Conservation (phyloP, 2,329 filamentous ascomycete genomes). For the Aspergillus sp. region DNA sequence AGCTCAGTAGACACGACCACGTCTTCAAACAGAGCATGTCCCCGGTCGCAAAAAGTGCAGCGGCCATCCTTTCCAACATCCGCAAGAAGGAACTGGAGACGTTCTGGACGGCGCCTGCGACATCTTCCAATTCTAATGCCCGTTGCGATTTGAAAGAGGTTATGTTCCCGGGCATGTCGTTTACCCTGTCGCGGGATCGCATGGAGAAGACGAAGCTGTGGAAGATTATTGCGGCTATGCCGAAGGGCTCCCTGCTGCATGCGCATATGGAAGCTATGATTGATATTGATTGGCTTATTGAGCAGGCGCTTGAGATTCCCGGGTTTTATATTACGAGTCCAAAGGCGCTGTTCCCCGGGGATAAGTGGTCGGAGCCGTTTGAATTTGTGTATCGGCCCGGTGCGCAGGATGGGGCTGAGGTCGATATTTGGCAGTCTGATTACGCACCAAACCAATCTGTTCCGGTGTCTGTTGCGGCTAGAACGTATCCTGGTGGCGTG, state of each 20-base stretch:
- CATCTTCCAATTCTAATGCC: not conserved
- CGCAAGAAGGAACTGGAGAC: slow-evolving; percentile 6
- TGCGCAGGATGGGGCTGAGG: not conserved
- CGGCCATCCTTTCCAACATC: slow-evolving; percentile 7
- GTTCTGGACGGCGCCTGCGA: not conserved
- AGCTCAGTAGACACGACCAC: slow-evolving; percentile 9
- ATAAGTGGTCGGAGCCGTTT: slow-evolving; percentile 3
- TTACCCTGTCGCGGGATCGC: slow-evolving; percentile 6
- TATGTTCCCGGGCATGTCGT: slow-evolving; percentile 15
- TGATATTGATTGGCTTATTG: slow-evolving; percentile 13
- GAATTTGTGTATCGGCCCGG: slow-evolving; percentile 8
- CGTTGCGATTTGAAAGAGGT: slow-evolving; percentile 4
- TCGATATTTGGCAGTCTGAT: slow-evolving; percentile 7
- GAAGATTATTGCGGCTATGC: slow-evolving; percentile 12
- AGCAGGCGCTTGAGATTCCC: slow-evolving; percentile 12
- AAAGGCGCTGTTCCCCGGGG: not conserved
- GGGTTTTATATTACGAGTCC: slow-evolving; percentile 10
- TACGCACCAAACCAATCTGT: slow-evolving; percentile 6
- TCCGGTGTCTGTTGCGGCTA: not conserved
- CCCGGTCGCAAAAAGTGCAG: slow-evolving; percentile 4
- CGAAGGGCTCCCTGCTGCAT: slow-evolving; percentile 14
- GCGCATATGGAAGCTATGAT: slow-evolving; percentile 18
- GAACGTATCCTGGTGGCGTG: slow-evolving; percentile 3
- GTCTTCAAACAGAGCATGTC: slow-evolving; percentile 14
- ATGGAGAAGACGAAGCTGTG: slow-evolving; percentile 10